Base-by-base conservation (phyloP, 768 basidiomycete species). In the Russula foetens region DNA sequence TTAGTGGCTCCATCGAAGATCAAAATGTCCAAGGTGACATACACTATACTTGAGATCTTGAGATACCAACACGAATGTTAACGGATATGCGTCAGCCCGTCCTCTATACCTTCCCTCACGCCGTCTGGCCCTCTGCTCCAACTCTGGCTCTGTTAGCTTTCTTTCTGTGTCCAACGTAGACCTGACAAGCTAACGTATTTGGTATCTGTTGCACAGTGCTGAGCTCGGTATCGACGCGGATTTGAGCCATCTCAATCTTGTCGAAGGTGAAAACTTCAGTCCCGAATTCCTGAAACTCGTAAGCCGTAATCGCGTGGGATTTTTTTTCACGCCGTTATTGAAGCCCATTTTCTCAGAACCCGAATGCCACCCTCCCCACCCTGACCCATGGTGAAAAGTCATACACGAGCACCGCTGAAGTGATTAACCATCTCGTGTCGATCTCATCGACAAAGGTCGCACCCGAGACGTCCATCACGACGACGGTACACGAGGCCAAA, bases 401-500 rank as follows among this genome's bases (percentile, higher is more conserved):
- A 6, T 77, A 75, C 68, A 74, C 71, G 56, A 75, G 69, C 66
- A 79, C 78, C 29, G 67, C 66, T 12, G 73, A 75, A 2, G 80
- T 80, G 45, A 70, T 74, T 11, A 65, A 69, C 38, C 75, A 76
- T 65, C 72, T 82, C 45, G 69, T 76, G 38, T 64, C 71, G 52
- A 71, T 77, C 58, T 73, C 79, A 6, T 71, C 75, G 17, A 71
- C 63, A 59, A 69, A 72, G 62, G 74, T 73, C 23, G 62, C 70
- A n/a, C 71, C 72, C 11, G 67, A 70, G 5, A 73, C 76, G 19
- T 67, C 70, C n/a, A 66, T 76, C 56, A 72, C 77, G 62, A 69
- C 68, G 43, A 73, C 66, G 55, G 67, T 82, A 24, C 80, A 83
- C 65, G 74, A 75, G 35, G 75, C 77, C 33, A 71, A 68, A 35